Evolutionary conservation across 1,139 yeast species (phyloP).

Genomic region (Yamadazyma atlantica): DNA sequence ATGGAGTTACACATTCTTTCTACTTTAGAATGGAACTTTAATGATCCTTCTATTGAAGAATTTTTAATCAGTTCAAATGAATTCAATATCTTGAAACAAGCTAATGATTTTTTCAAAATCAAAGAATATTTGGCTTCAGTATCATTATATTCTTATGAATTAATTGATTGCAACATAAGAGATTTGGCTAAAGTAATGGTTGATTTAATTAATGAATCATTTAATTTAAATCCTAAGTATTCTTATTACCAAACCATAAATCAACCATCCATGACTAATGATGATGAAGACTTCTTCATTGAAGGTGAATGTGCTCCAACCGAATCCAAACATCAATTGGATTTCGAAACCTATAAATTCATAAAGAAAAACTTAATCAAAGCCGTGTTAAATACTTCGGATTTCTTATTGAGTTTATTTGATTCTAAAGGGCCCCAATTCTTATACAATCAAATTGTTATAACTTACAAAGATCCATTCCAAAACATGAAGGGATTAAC

Average conservation of each 20-base stretch:
- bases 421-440: constrained; percentile 37
- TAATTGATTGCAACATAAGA: constrained; percentile 32
- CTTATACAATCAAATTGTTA: constrained; percentile 23
- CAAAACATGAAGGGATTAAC: constrained; percentile 1
- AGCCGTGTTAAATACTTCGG: constrained; percentile 33
- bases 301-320: constrained; percentile 4
- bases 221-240: constrained; percentile 20
- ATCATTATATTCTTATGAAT: constrained; percentile 36
- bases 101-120: constrained; percentile 34
- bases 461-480: constrained; percentile 19
- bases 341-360: constrained; percentile 23
- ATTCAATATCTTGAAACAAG: constrained; percentile 23
- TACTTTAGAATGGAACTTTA: constrained; percentile 62
- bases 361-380: constrained; percentile 34
- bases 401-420: constrained; percentile 32
- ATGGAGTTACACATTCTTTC: constrained; percentile 54
- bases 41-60: constrained; percentile 59
- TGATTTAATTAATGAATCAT: constrained; percentile 38
- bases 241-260: constrained; percentile 23
- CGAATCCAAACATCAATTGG: constrained; percentile 15
- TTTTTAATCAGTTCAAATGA: constrained; percentile 37
- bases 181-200: constrained; percentile 36
- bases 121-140: constrained; percentile 40
- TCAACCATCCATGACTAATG: constrained; percentile 8
- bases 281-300: constrained; percentile 12